Evolutionary conservation across 805 yeast genomes (phyloP).

Genomic region (Starmerella floricola): DNA sequence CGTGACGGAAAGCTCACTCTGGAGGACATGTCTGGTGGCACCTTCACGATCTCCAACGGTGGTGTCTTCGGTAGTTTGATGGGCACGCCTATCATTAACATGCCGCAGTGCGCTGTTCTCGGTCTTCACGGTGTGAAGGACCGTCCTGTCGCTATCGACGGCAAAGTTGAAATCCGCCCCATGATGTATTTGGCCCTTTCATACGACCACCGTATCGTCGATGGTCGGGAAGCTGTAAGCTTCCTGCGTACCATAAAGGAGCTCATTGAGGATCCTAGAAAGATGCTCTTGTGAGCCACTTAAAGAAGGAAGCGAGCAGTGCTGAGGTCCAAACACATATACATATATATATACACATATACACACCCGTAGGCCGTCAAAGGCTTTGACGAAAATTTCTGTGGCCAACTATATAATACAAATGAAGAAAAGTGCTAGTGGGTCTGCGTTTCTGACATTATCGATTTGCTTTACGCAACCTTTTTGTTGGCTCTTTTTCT

Average conservation of each 20-base stretch:
- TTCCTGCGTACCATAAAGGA: constrained; percentile 94
- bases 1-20: constrained; percentile 92
- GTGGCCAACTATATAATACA: too few relatives aligned
- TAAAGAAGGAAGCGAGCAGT: too few relatives aligned
- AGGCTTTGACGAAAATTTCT: too few relatives aligned
- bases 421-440: too few relatives aligned
- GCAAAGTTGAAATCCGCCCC: constrained; percentile 92
- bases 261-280: constrained; percentile 96
- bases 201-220: constrained; percentile 94
- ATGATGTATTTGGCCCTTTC: constrained; percentile 99
- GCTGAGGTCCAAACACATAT: too few relatives aligned
- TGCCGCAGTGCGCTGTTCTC: constrained; percentile 96
- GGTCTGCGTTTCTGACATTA: too few relatives aligned
- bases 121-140: constrained; percentile 97
- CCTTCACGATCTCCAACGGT: constrained; percentile 97
- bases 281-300: constrained; percentile 54
- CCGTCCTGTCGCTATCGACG: constrained; percentile 93
- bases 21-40: constrained; percentile 99
- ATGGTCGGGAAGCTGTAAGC: constrained; percentile 97
- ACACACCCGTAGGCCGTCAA: too few relatives aligned
- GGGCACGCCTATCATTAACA: constrained; percentile 96
- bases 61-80: constrained; percentile 96
- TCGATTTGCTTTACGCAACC: too few relatives aligned
- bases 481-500: too few relatives aligned
- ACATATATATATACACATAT: too few relatives aligned